Evolutionary conservation across 176 grass and related monocot species (phyloP).

Genomic region (Oryza meyeriana): DNA sequence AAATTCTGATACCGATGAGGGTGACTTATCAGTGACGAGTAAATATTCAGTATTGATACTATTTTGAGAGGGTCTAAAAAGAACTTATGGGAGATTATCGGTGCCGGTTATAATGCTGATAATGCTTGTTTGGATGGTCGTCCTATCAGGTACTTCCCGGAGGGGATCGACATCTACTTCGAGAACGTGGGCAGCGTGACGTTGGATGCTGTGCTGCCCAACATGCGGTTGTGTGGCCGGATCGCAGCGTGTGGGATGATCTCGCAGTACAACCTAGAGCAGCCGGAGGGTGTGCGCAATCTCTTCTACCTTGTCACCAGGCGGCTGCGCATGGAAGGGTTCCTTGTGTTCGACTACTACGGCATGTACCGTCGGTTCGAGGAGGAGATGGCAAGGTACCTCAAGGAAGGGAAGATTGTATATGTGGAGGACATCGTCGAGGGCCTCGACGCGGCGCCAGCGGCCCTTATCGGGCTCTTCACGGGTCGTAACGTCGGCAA

Average conservation of each 20-base stretch:
- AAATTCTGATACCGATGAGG: too few relatives aligned
- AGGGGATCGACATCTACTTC: conserved; percentile 95
- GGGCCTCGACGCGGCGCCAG: conserved; percentile 42
- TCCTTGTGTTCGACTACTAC: conserved; percentile 34
- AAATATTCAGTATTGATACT: too few relatives aligned
- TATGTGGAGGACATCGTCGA: conserved; percentile 18
- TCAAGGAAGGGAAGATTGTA: conserved; percentile 40
- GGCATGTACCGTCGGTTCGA: conserved; percentile 33
- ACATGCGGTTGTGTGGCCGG: conserved; percentile 59
- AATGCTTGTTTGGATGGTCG: too few relatives aligned
- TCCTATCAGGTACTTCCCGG: conserved; percentile 38
- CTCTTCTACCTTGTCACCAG: not conserved
- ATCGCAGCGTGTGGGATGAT: not conserved
- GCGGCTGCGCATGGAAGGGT: conserved; percentile 32
- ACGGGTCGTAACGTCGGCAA: conserved; percentile 36
- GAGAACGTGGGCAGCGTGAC: conserved; percentile 72
- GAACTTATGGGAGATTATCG: too few relatives aligned
- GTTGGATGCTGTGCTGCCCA: conserved; percentile 67
- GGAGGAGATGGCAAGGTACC: conserved; percentile 30
- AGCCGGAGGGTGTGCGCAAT: not conserved
- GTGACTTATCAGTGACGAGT: too few relatives aligned
- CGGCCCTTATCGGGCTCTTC: conserved; percentile 47
- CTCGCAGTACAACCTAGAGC: not conserved
- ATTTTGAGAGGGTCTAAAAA: too few relatives aligned
- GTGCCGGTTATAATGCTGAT: too few relatives aligned